Evolutionary conservation across 345 rosid species (phyloP).

Genomic region (Populus davidiana): DNA sequence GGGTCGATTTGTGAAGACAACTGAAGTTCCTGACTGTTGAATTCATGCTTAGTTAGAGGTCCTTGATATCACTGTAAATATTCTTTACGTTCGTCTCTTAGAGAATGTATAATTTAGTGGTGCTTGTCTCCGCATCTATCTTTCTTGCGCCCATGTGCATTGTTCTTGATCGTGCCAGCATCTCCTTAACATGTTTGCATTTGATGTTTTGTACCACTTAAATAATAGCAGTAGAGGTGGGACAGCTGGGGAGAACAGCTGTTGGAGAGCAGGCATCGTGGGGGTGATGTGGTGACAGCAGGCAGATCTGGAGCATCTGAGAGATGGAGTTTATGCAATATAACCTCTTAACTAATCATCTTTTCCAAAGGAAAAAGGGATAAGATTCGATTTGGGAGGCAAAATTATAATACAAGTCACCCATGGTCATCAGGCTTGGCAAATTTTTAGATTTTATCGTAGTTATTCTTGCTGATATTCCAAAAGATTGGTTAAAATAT

Average conservation of each 20-base stretch:
- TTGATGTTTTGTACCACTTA: not conserved
- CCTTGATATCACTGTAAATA: conserved; percentile 29
- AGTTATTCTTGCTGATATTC: not conserved
- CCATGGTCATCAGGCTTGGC: not conserved
- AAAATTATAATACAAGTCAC: not conserved
- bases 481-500: not conserved
- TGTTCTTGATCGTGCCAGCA: not conserved
- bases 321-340: not conserved
- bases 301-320: not conserved
- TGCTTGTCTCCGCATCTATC: not conserved
- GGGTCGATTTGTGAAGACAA: conserved; percentile 91
- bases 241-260: not conserved
- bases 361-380: not conserved
- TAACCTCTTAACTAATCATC: not conserved
- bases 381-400: not conserved
- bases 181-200: not conserved
- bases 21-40: conserved; percentile 42
- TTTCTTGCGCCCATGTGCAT: not conserved
- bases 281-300: not conserved
- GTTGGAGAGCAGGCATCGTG: not conserved
- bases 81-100: conserved; percentile 7
- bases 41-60: conserved; percentile 11
- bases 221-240: not conserved
- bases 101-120: conserved; percentile 17
- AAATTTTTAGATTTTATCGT: too few species aligned